Evolutionary conservation across 2,329 filamentous ascomycete genomes (phyloP).

Genomic region (Nemania serpens): DNA sequence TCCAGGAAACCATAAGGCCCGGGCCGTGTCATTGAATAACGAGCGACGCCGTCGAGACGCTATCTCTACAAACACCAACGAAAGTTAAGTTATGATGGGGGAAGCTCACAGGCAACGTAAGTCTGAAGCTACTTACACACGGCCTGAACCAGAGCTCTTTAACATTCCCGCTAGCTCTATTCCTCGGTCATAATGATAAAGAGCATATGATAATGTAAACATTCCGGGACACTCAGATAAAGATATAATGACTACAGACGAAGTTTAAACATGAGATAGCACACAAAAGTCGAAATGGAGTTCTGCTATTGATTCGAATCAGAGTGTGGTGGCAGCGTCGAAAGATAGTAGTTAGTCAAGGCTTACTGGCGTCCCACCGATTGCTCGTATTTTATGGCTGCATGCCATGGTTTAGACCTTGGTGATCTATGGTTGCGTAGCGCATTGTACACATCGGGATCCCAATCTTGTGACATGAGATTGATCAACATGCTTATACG

Average conservation of each 20-base stretch:
- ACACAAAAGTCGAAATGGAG: not conserved
- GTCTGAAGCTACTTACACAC: too few species aligned
- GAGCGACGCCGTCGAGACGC: too few species aligned
- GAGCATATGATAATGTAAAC: not conserved
- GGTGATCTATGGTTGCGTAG: constrained; percentile 3
- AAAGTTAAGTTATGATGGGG: too few species aligned
- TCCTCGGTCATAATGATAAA: not conserved
- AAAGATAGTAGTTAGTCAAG: not conserved
- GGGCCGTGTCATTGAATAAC: too few species aligned
- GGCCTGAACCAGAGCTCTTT: too few species aligned
- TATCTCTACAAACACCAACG: too few species aligned
- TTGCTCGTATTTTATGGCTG: constrained; percentile 29
- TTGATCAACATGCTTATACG: constrained; percentile 26
- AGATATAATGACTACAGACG: not conserved
- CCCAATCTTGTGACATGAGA: constrained; percentile 11
- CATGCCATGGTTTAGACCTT: constrained; percentile 15
- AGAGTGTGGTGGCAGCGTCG: constrained; percentile 1
- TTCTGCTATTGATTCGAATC: constrained; percentile 4
- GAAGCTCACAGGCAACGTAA: too few species aligned
- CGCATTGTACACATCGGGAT: not conserved
- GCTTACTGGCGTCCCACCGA: constrained; percentile 23
- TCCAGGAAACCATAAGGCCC: too few species aligned
- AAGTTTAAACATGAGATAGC: not conserved
- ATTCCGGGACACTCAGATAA: not conserved
- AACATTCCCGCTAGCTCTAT: not conserved